Conservation (phyloP, 2,329 filamentous ascomycete species). For the Venturia carpophila region DNA sequence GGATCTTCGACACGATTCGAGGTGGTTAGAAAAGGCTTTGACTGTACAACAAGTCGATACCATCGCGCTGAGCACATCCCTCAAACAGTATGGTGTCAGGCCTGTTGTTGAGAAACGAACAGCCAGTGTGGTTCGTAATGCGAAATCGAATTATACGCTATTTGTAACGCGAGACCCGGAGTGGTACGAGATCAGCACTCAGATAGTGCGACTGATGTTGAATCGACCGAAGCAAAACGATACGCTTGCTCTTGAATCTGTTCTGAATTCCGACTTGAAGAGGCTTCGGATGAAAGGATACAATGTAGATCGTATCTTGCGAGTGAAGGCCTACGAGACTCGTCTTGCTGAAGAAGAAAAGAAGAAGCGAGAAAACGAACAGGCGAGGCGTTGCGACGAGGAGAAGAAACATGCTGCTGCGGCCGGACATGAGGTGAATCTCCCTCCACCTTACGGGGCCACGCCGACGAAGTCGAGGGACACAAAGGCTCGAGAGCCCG, state of each 20-base stretch:
- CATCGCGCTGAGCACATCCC: conserved; percentile 67
- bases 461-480: not conserved
- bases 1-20: conserved; percentile 76
- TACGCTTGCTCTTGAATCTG: conserved; percentile 82
- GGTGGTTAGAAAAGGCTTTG: conserved; percentile 85
- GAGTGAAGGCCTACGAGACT: conserved; percentile 79
- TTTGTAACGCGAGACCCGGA: conserved; percentile 72
- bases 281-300: conserved; percentile 82
- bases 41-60: conserved; percentile 69
- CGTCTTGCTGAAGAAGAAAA: conserved; percentile 78
- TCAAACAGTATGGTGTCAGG: conserved; percentile 58
- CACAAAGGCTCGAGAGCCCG: not conserved
- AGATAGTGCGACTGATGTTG: conserved; percentile 72
- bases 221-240: conserved; percentile 80
- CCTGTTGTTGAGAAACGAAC: conserved; percentile 56
- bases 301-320: conserved; percentile 90
- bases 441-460: not conserved
- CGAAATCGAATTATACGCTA: conserved; percentile 53
- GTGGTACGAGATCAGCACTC: conserved; percentile 86
- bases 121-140: conserved; percentile 56
- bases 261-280: conserved; percentile 76
- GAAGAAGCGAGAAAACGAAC: conserved; percentile 58
- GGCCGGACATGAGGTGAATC: not conserved
- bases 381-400: conserved; percentile 60
- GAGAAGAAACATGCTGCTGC: conserved; percentile 39